Percentiles rank a stretch among this genome's conserved stretches.
phyloP scores from a whole-genome alignment of 2,329 filamentous ascomycete species.

The Colletotrichum phormii region DNA sequence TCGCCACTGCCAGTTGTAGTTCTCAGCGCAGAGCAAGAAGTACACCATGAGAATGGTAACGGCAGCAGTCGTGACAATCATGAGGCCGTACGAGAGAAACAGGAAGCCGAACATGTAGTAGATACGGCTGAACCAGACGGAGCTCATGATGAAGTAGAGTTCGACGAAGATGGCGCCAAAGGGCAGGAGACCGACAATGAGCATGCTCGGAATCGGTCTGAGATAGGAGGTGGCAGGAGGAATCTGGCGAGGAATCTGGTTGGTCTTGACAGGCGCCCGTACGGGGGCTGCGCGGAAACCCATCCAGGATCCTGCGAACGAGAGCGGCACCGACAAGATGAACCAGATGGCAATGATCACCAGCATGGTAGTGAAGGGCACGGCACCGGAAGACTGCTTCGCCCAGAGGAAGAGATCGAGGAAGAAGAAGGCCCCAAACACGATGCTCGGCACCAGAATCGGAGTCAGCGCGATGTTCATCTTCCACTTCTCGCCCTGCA shows the following conservation, averaged over 20 bases:
- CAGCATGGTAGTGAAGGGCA: slow-evolving; percentile 97
- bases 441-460: slow-evolving; percentile 83
- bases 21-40: slow-evolving; percentile 94
- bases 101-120: slow-evolving; percentile 99
- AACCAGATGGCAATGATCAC: slow-evolving; percentile 97
- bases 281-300: slow-evolving; percentile 83
- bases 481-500: slow-evolving; percentile 94
- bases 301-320: slow-evolving; percentile 90
- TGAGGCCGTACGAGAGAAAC: slow-evolving; percentile 96
- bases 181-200: slow-evolving; percentile 90
- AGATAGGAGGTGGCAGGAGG: slow-evolving; percentile 87
- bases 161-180: slow-evolving; percentile 98
- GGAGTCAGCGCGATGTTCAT: slow-evolving; percentile 91
- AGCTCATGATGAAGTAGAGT: slow-evolving; percentile 99
- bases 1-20: slow-evolving; percentile 99
- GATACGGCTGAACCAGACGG: slow-evolving; percentile 97
- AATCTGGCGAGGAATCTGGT: slow-evolving; percentile 98
- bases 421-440: slow-evolving; percentile 91
- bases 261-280: slow-evolving; percentile 88
- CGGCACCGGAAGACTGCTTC: slow-evolving; percentile 89
- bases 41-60: slow-evolving; percentile 96
- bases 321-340: slow-evolving; percentile 92
- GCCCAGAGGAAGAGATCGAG: slow-evolving; percentile 97
- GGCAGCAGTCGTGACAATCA: slow-evolving; percentile 94
- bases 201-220: slow-evolving; percentile 87